Evolutionary conservation across 2,329 filamentous ascomycete species (phyloP).

Genomic region (Fragosphaeria purpurea): DNA sequence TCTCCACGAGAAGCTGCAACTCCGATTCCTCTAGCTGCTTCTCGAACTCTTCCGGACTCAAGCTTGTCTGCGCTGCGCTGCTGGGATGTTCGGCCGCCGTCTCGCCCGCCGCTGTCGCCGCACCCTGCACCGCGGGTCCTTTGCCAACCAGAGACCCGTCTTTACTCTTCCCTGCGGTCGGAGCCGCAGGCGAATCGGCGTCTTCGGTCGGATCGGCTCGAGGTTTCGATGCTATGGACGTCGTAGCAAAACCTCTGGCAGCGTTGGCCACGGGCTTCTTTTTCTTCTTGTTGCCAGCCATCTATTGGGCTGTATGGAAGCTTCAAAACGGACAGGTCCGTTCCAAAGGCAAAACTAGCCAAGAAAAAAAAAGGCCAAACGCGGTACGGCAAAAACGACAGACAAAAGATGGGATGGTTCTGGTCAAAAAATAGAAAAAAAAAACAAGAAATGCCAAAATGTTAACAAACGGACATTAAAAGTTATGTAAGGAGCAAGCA

Average conservation of each 20-base stretch:
- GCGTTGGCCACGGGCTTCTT: slow-evolving; percentile 84
- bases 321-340: slow-evolving; percentile 1
- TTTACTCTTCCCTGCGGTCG: slow-evolving; percentile 6
- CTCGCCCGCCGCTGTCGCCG: slow-evolving; percentile 16
- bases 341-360: too few species aligned
- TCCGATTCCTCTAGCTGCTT: slow-evolving; percentile 83
- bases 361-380: too few species aligned
- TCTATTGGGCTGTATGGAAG: slow-evolving; percentile 22
- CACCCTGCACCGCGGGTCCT: neutral
- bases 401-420: too few species aligned
- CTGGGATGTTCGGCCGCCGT: slow-evolving; percentile 11
- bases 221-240: slow-evolving; percentile 76
- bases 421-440: neutral
- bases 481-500: neutral
- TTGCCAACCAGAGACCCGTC: slow-evolving; percentile 4
- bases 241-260: slow-evolving; percentile 86
- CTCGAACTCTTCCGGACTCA: slow-evolving; percentile 84
- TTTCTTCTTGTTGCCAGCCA: slow-evolving; percentile 77
- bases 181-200: slow-evolving; percentile 16
- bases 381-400: too few species aligned
- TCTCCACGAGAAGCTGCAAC: slow-evolving; percentile 78
- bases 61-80: slow-evolving; percentile 29
- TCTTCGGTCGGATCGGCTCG: slow-evolving; percentile 47
- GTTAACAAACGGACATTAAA: neutral
- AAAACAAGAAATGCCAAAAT: neutral